Conservation (phyloP, 345 rosid genomes). For the Moricandia arvensis region DNA sequence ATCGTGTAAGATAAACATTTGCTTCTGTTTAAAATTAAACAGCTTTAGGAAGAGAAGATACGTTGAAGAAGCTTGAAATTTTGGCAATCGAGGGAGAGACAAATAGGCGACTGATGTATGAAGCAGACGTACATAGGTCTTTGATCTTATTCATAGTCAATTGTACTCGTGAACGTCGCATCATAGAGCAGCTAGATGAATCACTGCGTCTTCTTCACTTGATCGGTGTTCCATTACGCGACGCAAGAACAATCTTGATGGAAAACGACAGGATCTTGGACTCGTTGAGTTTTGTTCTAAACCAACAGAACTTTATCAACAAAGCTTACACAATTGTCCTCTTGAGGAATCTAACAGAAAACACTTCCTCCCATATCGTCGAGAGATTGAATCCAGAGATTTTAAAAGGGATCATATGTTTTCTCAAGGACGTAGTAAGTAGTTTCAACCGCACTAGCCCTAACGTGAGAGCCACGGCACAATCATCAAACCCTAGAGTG, state of each 20-base stretch:
- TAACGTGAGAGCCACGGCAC: neutral
- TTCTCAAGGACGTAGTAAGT: slow-evolving; percentile 38
- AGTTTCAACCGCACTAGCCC: neutral
- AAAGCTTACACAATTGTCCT: slow-evolving; percentile 46
- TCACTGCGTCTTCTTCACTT: slow-evolving; percentile 51
- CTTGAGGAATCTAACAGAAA: slow-evolving; percentile 41
- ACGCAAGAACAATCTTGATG: slow-evolving; percentile 30
- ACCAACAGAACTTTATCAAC: slow-evolving; percentile 30
- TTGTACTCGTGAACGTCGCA: slow-evolving; percentile 25
- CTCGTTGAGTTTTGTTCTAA: slow-evolving; percentile 55
- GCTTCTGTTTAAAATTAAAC: neutral
- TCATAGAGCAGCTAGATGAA: slow-evolving; percentile 44
- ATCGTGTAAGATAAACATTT: neutral
- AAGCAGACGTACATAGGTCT: slow-evolving; percentile 47
- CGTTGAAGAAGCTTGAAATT: slow-evolving; percentile 45
- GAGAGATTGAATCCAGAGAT: slow-evolving; percentile 49
- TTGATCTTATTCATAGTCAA: slow-evolving; percentile 40
- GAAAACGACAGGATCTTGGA: slow-evolving; percentile 43
- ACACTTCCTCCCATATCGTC: slow-evolving; percentile 37
- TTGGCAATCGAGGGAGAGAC: slow-evolving; percentile 49
- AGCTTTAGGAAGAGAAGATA: slow-evolving; percentile 26
- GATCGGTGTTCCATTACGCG: slow-evolving; percentile 42
- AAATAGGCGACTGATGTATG: slow-evolving; percentile 53
- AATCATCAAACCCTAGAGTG: slow-evolving; percentile 20
- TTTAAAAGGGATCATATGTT: slow-evolving; percentile 41